Evolutionary conservation across 768 basidiomycete species (phyloP), one percentile per base, ranked within the genome.

Genomic region (Mycena rosella): DNA sequence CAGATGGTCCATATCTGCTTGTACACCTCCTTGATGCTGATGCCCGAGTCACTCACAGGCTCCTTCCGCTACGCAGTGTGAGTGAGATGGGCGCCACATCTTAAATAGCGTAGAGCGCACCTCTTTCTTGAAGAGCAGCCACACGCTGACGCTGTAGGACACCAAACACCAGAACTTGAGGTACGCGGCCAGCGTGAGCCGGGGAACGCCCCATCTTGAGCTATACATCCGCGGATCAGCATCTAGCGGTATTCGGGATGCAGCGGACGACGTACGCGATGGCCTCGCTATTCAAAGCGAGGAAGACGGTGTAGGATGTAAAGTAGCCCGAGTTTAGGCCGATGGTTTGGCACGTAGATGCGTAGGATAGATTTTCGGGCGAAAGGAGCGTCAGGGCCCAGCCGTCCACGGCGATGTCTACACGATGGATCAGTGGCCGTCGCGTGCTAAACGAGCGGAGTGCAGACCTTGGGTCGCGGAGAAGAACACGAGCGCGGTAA

Each of bases 301-400:
- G 86, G 77, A 99, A 99, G 8, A 99, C 95, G 5, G 98, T 99
- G 76, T 98, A 99, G 1, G 95, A 96, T 22, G 96, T 87, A 73
- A 98, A 96, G 78, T 91, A 98, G 6, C 98, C 98, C 0, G 94
- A 92, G 74, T 97, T 98, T 29, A 99, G 85, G 15, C 98, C 98
- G 62, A 99, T 95, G 2, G 98, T 99, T 78, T 99, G 98, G 64
- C 97, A 98, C 5, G 96, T 99, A 17, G 96, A 97, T 4, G 98
- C 98, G 75, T 96, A 99, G 13, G 96, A 95, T 32, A 99, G 81
- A 75, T 96, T 96, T 72, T 96, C 95, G 67, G 95, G 90, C 1
- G 97, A 99, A 49, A 99, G 88, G 34, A 90, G 85, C 5, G 93
- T 95, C 64, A 93, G 84, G 17, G 90, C 92, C 92, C 92, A 93